A percentile compares a stretch with the other conserved stretches of the same genome.
Evolutionary conservation across 768 basidiomycete genomes (phyloP).

Genomic region (Rickenella mellea): DNA sequence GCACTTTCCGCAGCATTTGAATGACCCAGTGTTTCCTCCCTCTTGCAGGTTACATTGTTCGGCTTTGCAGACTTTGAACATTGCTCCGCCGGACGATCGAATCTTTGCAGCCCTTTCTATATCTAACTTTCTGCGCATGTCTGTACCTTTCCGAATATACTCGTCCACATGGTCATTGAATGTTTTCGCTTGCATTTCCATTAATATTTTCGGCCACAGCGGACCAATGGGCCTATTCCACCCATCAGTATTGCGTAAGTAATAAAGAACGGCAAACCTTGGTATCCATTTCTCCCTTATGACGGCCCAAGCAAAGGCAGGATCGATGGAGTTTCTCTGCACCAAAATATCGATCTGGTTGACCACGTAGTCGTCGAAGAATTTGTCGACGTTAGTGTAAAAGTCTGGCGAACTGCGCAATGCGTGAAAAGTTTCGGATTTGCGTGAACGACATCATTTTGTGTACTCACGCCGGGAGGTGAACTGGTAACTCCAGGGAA

Average conservation of each 20-base stretch:
- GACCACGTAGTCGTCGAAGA: too few species aligned
- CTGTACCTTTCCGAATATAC: conserved; percentile 12
- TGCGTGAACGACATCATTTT: too few species aligned
- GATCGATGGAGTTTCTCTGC: conserved; percentile 4
- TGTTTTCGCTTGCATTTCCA: conserved; percentile 3
- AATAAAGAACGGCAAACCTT: background rate
- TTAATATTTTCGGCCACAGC: background rate
- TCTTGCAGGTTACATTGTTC: conserved; percentile 11
- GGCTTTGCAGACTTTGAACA: conserved; percentile 15
- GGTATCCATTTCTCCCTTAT: background rate
- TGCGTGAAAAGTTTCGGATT: too few species aligned
- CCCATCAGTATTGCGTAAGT: too few species aligned
- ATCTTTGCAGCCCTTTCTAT: conserved; percentile 17
- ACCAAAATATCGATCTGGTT: too few species aligned
- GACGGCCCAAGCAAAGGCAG: conserved; percentile 6
- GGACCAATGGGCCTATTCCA: conserved; percentile 2
- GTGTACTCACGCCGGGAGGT: too few species aligned
- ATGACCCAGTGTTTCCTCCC: conserved; percentile 8
- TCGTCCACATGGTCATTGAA: conserved; percentile 18
- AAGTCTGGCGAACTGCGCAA: too few species aligned
- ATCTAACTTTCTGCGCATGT: conserved; percentile 9
- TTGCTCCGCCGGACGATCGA: conserved; percentile 12
- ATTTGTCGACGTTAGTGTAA: too few species aligned
- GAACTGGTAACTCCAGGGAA: too few species aligned
- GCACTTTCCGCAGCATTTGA: conserved; percentile 14